A percentile compares a stretch with the other conserved stretches of the same genome.
Evolutionary conservation across 2,329 filamentous ascomycete genomes (phyloP).

Genomic region (Diaporthe helianthi): DNA sequence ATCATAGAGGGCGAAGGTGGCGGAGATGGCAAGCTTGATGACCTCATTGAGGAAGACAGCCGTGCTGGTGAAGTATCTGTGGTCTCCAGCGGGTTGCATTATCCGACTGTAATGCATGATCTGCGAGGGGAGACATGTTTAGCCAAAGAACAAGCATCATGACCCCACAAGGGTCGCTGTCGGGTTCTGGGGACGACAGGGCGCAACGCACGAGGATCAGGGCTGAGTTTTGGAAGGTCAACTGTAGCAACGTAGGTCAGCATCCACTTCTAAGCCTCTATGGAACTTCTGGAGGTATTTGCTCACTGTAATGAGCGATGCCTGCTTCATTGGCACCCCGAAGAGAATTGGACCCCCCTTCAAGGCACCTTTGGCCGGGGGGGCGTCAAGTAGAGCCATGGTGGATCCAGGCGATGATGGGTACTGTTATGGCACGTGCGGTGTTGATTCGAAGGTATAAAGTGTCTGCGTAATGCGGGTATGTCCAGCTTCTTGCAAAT

Average conservation of each 20-base stretch:
- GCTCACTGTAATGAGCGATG: constrained; percentile 70
- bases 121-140: constrained; percentile 50
- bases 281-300: constrained; percentile 1
- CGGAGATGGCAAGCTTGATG: constrained; percentile 84
- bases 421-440: neutral
- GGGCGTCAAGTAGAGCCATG: constrained; percentile 53
- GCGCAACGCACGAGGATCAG: constrained; percentile 68
- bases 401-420: constrained; percentile 1
- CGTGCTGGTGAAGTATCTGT: constrained; percentile 92
- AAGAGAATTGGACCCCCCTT: constrained; percentile 53
- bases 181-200: constrained; percentile 4
- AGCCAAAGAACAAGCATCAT: neutral
- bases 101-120: constrained; percentile 94
- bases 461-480: neutral
- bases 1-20: constrained; percentile 88
- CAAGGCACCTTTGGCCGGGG: constrained; percentile 39
- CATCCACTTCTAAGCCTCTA: constrained; percentile 4
- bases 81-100: constrained; percentile 84
- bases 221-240: constrained; percentile 81
- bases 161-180: neutral
- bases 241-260: constrained; percentile 54
- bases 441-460: neutral
- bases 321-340: constrained; percentile 72
- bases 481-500: neutral
- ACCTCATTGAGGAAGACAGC: constrained; percentile 94